Conservation (phyloP, 1,139 yeast genomes). For the Protomyces pachydermus region DNA sequence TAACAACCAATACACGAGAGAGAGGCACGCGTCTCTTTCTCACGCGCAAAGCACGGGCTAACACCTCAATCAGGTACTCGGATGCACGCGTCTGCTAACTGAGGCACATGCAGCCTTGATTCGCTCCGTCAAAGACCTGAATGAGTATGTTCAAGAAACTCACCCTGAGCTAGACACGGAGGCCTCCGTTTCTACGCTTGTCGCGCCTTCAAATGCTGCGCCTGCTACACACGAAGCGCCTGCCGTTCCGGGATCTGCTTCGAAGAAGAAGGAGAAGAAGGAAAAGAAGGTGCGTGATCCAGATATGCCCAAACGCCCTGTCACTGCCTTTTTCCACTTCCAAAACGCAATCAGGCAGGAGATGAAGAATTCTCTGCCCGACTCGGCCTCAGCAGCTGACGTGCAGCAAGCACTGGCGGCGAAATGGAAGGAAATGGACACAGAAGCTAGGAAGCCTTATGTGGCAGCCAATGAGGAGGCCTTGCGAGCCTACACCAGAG, state of each 20-base stretch:
- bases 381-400: constrained; percentile 59
- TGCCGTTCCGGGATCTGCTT: neutral
- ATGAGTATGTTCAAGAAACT: constrained; percentile 1
- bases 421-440: constrained; percentile 68
- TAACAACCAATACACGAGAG: neutral
- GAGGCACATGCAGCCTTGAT: constrained; percentile 27
- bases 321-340: constrained; percentile 80
- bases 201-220: neutral
- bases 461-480: constrained; percentile 64
- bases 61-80: constrained; percentile 3
- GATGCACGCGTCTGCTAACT: constrained; percentile 22
- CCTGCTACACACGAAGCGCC: neutral
- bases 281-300: constrained; percentile 56
- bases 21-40: neutral
- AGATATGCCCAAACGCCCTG: constrained; percentile 53
- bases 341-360: constrained; percentile 42
- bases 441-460: constrained; percentile 68
- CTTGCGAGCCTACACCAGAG: constrained; percentile 60
- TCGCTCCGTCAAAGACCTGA: constrained; percentile 21
- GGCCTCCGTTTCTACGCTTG: neutral
- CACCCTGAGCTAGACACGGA: neutral
- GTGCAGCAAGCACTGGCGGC: constrained; percentile 72
- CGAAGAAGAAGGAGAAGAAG: constrained; percentile 35
- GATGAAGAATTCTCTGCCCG: constrained; percentile 60
- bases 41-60: neutral